phyloP scores from a whole-genome alignment of 768 basidiomycete species.

The Cystofilobasidium capitatum region DNA sequence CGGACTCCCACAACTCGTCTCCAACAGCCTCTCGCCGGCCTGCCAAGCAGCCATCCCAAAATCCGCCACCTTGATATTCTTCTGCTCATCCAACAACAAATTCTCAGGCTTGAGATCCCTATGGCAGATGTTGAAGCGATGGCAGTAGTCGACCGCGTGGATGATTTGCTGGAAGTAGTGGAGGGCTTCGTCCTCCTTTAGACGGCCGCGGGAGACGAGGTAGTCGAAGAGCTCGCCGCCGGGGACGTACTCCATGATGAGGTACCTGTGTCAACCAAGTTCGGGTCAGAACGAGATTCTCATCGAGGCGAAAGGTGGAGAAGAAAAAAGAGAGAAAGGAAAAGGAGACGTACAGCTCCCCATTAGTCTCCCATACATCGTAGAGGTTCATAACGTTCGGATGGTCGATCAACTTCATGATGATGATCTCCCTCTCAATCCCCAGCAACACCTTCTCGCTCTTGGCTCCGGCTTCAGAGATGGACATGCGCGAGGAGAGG shows the following conservation, averaged over 20 bases:
- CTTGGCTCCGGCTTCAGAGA: constrained; percentile 60
- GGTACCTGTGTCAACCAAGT: constrained; percentile 47
- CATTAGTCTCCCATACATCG: constrained; percentile 92
- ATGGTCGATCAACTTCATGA: constrained; percentile 95
- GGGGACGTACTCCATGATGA: constrained; percentile 89
- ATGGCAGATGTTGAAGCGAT: constrained; percentile 87
- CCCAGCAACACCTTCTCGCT: constrained; percentile 67
- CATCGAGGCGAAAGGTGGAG: not conserved
- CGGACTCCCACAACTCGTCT: constrained; percentile 84
- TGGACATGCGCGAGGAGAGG: constrained; percentile 56
- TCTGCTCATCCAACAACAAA: constrained; percentile 67
- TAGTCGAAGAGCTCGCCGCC: constrained; percentile 93
- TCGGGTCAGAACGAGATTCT: not conserved
- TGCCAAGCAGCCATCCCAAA: constrained; percentile 98
- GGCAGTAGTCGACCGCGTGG: constrained; percentile 80
- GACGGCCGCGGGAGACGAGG: constrained; percentile 65
- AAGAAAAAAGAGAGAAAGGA: not conserved
- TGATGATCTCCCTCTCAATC: constrained; percentile 86
- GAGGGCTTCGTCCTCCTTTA: constrained; percentile 62
- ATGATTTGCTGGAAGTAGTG: constrained; percentile 91
- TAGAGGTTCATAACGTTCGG: constrained; percentile 89
- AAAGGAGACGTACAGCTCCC: constrained; percentile 55
- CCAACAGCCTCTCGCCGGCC: constrained; percentile 62
- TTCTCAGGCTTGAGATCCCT: constrained; percentile 94
- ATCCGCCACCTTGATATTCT: constrained; percentile 88